A percentile compares a stretch with the other conserved stretches of the same genome.
phyloP scores from a whole-genome alignment of 768 basidiomycete genomes.

The Tubosaeta sp. region DNA sequence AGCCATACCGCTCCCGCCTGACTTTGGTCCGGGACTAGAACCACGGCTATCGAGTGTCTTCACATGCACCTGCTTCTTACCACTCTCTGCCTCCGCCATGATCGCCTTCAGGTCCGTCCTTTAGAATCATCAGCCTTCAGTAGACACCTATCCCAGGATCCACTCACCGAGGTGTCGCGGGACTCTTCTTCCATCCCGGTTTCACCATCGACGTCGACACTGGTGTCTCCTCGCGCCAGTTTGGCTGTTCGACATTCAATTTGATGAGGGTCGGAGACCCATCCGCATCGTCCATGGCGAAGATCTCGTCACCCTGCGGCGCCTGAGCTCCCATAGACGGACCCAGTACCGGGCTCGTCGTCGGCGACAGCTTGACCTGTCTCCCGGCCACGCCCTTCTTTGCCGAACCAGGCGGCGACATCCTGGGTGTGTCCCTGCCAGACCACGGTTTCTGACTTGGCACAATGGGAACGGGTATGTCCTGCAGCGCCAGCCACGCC shows the following conservation, averaged over 20 bases:
- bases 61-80: conserved; percentile 12
- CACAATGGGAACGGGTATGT: conserved; percentile 58
- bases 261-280: conserved; percentile 29
- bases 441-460: conserved; percentile 23
- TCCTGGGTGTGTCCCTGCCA: conserved; percentile 26
- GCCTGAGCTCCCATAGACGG: conserved; percentile 5
- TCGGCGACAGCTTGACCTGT: conserved; percentile 4
- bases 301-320: conserved; percentile 60
- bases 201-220: background rate
- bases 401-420: conserved; percentile 27
- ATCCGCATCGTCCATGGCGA: conserved; percentile 80
- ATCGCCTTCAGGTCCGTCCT: conserved; percentile 83
- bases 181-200: conserved; percentile 45
- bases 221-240: background rate
- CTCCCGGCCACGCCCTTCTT: conserved; percentile 10
- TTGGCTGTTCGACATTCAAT: conserved; percentile 10
- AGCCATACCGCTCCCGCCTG: background rate
- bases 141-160: conserved; percentile 6
- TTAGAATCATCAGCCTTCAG: background rate
- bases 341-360: conserved; percentile 23
- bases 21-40: background rate
- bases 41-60: conserved; percentile 1
- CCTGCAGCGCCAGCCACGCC: conserved; percentile 69
- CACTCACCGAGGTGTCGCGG: conserved; percentile 49
- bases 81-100: conserved; percentile 71